phyloP scores from a whole-genome alignment of 768 basidiomycete genomes.

The Harrya chromipes region DNA sequence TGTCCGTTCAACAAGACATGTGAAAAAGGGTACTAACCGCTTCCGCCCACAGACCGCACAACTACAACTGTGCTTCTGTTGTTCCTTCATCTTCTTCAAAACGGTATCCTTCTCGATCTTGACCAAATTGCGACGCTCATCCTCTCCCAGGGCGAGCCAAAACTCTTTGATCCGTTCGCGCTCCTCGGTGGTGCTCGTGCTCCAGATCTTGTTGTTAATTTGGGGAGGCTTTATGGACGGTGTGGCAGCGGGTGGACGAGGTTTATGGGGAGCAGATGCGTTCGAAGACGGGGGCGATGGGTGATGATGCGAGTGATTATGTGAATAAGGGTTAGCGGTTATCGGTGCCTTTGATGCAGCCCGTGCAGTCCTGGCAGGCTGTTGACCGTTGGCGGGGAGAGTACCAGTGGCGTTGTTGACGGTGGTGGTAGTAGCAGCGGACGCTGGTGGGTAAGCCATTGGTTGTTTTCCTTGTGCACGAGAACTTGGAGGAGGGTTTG shows the following conservation, averaged over 20 bases:
- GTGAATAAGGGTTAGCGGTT: conserved; percentile 46
- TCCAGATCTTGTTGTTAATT: conserved; percentile 87
- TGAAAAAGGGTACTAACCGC: conserved; percentile 60
- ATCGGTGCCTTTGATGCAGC: conserved; percentile 60
- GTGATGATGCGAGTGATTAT: conserved; percentile 52
- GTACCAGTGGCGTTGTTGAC: conserved; percentile 35
- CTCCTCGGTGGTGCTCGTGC: conserved; percentile 87
- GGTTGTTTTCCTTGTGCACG: conserved; percentile 92
- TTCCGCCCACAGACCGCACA: conserved; percentile 97
- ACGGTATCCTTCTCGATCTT: conserved; percentile 99
- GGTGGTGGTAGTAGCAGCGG: conserved; percentile 22
- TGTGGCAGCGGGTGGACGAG: conserved; percentile 28
- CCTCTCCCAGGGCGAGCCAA: conserved; percentile 91
- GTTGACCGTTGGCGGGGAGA: conserved; percentile 30
- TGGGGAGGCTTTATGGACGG: conserved; percentile 25
- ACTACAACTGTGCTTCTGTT: conserved; percentile 93
- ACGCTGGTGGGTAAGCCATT: conserved; percentile 59
- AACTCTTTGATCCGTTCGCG: conserved; percentile 97
- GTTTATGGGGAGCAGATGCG: conserved; percentile 32
- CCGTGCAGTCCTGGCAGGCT: conserved; percentile 39
- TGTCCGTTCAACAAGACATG: conserved; percentile 16
- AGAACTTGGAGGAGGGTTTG: conserved; percentile 61
- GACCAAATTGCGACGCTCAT: conserved; percentile 88
- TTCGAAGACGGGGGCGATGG: conserved; percentile 43
- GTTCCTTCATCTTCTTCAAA: conserved; percentile 98